Evolutionary conservation across 495 filamentous ascomycete species (phyloP), one percentile per base, ranked within the genome.

Genomic region (Pseudevernia furfuracea): DNA sequence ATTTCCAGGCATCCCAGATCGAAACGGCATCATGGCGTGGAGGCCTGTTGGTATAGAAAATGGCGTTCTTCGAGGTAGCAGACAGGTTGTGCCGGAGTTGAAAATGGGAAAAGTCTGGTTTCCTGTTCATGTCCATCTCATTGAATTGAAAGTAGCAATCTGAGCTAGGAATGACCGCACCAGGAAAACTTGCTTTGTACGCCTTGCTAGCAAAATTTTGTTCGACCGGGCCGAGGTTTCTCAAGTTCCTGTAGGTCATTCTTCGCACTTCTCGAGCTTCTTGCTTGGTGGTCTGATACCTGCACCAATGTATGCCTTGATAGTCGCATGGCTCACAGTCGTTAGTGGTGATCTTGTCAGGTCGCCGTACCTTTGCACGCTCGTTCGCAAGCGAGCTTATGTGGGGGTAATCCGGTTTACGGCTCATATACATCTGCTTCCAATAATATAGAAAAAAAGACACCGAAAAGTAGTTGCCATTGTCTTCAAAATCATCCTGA

Each of bases 51-150:
- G 90, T 85, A 72, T 95, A 96, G 73, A 88, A 92, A 46, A 89
- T 76, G 57, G 90, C 85, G 57, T 88, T 88, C 49, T 87, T 86
- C 14, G 88, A 88, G 23, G 85, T 82, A 58, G 85, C 82, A 4
- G 86, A 86, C 64, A 97, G 79, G 2, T 94, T 75, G 71, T 96
- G 93, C 57, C 93, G 89, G 21, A 97, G 82, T 69, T 97, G 93
- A 69, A 96, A 96, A 74, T 97, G 93, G 43, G 88, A 78, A 32
- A 93, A 76, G 36, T 81, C 81, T 25, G 89, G 82, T 49, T 84
- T 81, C 36, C 82, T 81, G 43, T 77, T 74, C 5, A 88, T 84
- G 63, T 88, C 82, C 84, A 91, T 91, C 36, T 83, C 79, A 25
- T 83, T 82, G 66, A 88, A 94, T 21, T 80, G 78, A 74, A 90